Evolutionary conservation across 2,329 filamentous ascomycete species (phyloP), one percentile per base, ranked within the genome.

Genomic region (Alternaria gaisen): DNA sequence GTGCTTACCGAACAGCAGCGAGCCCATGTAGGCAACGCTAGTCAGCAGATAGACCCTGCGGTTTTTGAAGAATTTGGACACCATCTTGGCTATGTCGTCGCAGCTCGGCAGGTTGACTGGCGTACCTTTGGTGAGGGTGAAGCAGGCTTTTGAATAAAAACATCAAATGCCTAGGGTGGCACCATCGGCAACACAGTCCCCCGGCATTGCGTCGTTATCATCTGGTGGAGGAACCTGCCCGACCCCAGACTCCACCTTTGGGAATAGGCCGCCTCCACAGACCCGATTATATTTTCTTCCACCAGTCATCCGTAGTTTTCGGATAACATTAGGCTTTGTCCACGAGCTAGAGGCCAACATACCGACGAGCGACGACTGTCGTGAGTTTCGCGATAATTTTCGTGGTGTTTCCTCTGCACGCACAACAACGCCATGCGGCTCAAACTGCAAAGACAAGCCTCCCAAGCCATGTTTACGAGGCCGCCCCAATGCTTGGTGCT

Each of bases 1-100:
- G 34, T 48, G 28, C 53, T 18, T 32, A 60, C 53, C 58, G 34
- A 60, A 60, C 30, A 60, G 53, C 36, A 60, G 58, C 34, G 58
- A 60, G 53, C 58, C 58, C 53, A 58, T 60, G 34, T 60, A 60
- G 53, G 58, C 58, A 32, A 60, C 58, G 47, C 53, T 56, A 12
- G 58, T 60, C 26, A 60, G 18, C n/a, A 60, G 47, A 36, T 60
- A 60, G 22, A 60, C 53, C 36, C 53, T 60, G 41, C 53, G 58
- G 46, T 60, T 60, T 26, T 60, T 60, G 58, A 60, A 58, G 47
- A 60, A 60, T 47, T 41, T 38, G 20, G 58, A 60, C 53, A 47
- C 34, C 58, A 60, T 60, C 22, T 28, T 60, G 41, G 40, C 34
- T 58, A 36, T 42, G 36, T 58, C 40, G 44, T 46, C 48, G 41